Evolutionary conservation across 352 stramenopile species (phyloP), one percentile per base, ranked within the genome.

Genomic region (Aphanomyces euteiches): DNA sequence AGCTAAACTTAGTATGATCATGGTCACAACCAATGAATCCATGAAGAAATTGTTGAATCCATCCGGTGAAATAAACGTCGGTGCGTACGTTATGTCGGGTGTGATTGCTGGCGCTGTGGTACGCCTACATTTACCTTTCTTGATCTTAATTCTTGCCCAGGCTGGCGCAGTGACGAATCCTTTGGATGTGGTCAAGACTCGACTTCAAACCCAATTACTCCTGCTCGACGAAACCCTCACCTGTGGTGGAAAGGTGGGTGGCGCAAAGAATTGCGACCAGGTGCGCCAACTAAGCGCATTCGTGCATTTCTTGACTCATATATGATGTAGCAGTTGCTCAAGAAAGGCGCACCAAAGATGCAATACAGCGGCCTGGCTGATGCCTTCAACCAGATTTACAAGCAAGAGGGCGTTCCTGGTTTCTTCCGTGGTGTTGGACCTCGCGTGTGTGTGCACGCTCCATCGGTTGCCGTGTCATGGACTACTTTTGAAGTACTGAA

Each of bases 171-270:
- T 97, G 17, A 99, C 97, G 28, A 99, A 96, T 61, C 97, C 97
- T 21, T 81, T 99, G 68, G 97, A 99, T 85, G 93, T 99, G 39
- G 91, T 98, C 59, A 99, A 99, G 82, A 99, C 97, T 17, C 81
- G 90, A 56, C 81, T 99, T 74, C 96, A 99, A 79, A 99, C 95
- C 28, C 96, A 99, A 73, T 81, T 84, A 56, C 80, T 91, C 77
- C 69, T 89, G 67, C 45, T 89, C 7, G 69, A 81, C 36, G 36
- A 61, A 15, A 28, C 64, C n/a, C 19, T 39, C 13, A 63, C 54
- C 28, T 61, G 54, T 3, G 54, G 54, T 10, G 54, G 54, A 7
- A 41, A 61, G 54, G 54, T 61, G 28, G 54, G 54, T 61, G 15
- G 54, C 54, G 19, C 21, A 7, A 68, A 59, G 19, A 58, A 15